Evolutionary conservation across 768 basidiomycete genomes (phyloP).

Genomic region (Termitomyces sp.): DNA sequence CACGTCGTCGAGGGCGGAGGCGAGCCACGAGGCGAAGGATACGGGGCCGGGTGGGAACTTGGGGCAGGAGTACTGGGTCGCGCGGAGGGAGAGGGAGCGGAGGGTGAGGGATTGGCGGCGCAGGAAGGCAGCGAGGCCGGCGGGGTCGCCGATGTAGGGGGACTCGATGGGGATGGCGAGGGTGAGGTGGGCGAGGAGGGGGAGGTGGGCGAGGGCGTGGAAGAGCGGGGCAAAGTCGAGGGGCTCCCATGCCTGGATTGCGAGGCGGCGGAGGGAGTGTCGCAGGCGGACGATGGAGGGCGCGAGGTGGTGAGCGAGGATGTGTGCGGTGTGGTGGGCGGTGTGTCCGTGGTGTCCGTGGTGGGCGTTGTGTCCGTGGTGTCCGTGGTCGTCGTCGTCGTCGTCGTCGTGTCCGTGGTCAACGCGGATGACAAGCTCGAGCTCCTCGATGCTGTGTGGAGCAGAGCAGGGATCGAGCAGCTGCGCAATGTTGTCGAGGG

Average conservation of each 20-base stretch:
- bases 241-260: conserved; percentile 42
- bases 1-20: conserved; percentile 23
- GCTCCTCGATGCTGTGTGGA: conserved; percentile 34
- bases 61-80: conserved; percentile 37
- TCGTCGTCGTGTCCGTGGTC: conserved; percentile 21
- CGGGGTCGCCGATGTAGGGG: conserved; percentile 40
- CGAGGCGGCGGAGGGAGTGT: conserved; percentile 33
- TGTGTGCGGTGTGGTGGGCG: conserved; percentile 12
- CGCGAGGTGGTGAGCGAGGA: conserved; percentile 35
- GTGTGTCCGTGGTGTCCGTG: too few relatives aligned
- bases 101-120: conserved; percentile 32
- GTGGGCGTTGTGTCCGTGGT: too few relatives aligned
- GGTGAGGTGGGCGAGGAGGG: conserved; percentile 32
- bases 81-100: conserved; percentile 36
- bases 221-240: conserved; percentile 43
- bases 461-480: conserved; percentile 29
- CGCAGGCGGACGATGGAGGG: conserved; percentile 35
- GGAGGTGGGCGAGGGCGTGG: conserved; percentile 27
- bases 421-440: conserved; percentile 40
- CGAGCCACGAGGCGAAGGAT: conserved; percentile 37
- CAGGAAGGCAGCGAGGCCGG: conserved; percentile 34
- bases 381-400: too few relatives aligned
- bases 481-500: conserved; percentile 37
- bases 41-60: conserved; percentile 27
- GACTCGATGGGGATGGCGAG: conserved; percentile 38